Evolutionary conservation across 805 yeast species (phyloP).

Genomic region (Yarrowia yakushimensis): DNA sequence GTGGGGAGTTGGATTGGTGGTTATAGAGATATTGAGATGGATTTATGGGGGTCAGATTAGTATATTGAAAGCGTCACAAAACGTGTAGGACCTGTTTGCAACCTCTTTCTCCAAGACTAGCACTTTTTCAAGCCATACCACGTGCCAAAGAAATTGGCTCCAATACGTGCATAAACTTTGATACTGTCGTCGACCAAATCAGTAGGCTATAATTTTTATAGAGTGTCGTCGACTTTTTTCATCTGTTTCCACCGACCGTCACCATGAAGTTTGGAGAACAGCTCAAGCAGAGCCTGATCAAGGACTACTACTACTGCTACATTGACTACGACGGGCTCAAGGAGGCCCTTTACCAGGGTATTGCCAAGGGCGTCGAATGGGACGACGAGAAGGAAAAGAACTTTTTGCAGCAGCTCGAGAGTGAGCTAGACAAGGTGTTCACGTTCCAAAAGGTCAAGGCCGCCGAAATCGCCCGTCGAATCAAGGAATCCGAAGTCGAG

Average conservation of each 20-base stretch:
- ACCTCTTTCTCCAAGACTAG: no score
- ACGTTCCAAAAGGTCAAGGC: slow-evolving; percentile 86
- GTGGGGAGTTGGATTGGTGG: background rate
- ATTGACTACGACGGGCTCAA: slow-evolving; percentile 89
- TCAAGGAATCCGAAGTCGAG: slow-evolving; percentile 72
- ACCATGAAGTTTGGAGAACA: slow-evolving; percentile 95
- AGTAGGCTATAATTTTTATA: background rate
- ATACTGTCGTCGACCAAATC: slow-evolving; percentile 9
- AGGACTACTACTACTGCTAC: slow-evolving; percentile 87
- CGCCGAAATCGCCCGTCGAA: slow-evolving; percentile 78
- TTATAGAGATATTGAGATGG: background rate
- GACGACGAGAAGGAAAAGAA: slow-evolving; percentile 73
- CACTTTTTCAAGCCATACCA: no score
- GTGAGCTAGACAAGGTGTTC: slow-evolving; percentile 88
- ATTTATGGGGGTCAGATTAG: no score
- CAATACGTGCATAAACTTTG: slow-evolving; percentile 4
- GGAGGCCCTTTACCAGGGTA: slow-evolving; percentile 67
- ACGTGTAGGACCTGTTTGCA: no score
- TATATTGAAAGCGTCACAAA: no score
- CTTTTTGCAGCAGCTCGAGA: slow-evolving; percentile 70
- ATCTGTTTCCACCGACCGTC: background rate
- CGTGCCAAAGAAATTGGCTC: background rate
- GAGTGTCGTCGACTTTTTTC: background rate
- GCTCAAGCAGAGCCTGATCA: slow-evolving; percentile 79
- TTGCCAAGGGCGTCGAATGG: slow-evolving; percentile 63